A percentile compares a stretch with the other conserved stretches of the same genome.
These are phyloP conservation scores for Aspergillus sp. DNA, from an alignment of 2,329 filamentous ascomycete species.

Conservation along the genomic window DNA sequence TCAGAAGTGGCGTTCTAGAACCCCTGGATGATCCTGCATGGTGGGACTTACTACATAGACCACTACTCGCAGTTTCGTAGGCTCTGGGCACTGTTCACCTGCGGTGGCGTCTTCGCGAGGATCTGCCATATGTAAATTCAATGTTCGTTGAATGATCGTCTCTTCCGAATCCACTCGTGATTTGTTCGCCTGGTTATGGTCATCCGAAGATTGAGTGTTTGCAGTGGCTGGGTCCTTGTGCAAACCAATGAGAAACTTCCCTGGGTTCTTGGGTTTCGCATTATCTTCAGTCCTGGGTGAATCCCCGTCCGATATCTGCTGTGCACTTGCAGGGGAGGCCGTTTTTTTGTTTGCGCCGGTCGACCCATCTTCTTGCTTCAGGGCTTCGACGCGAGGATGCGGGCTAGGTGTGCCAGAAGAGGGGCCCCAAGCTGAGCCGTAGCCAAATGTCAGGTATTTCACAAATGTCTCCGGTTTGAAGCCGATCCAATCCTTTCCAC, in stretches of 20 bases:
- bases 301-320: conserved; percentile 1
- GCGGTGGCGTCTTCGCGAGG: conserved; percentile 10
- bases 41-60: conserved; percentile 41
- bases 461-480: conserved; percentile 47
- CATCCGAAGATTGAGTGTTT: conserved; percentile 33
- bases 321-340: background rate
- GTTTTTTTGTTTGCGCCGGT: conserved; percentile 1
- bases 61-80: conserved; percentile 37
- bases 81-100: background rate
- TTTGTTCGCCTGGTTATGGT: conserved; percentile 21
- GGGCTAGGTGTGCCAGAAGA: conserved; percentile 30
- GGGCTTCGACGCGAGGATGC: conserved; percentile 26
- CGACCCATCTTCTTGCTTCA: conserved; percentile 19
- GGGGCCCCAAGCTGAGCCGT: conserved; percentile 49
- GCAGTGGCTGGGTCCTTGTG: conserved; percentile 40
- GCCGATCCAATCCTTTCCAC: conserved; percentile 26
- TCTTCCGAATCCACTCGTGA: conserved; percentile 23
- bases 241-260: conserved; percentile 44
- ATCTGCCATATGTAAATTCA: conserved; percentile 34
- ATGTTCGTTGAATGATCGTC: conserved; percentile 36
- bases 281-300: conserved; percentile 5
- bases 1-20: conserved; percentile 8
- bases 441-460: conserved; percentile 52
- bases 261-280: conserved; percentile 26
- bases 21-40: background rate